Evolutionary conservation across 1,284 basidiomycete species (phyloP), one percentile per base, ranked within the genome.

Genomic region (Boletus semigastroideus): DNA sequence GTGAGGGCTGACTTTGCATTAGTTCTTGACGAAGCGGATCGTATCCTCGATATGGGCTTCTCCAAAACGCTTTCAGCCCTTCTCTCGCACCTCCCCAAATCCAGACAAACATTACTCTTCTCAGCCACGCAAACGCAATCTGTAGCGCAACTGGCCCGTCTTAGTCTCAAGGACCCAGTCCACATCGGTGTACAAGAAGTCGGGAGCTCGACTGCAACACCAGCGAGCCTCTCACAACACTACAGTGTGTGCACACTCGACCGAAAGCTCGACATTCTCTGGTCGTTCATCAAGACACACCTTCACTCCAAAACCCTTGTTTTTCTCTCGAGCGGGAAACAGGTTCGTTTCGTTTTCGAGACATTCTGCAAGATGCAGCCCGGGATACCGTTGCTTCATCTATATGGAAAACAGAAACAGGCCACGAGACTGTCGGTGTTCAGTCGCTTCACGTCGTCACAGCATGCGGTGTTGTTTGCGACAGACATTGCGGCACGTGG

Each of bases 401-500:
- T 99, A 14, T 94, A 99, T 66, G 97, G 97, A 46, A 98, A 98
- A 70, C 95, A 98, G 68, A 98, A 98, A 70, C 96, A 98, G 70
- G 82, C 87, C 19, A 89, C 92, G 46, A 83, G 97, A 39, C 74
- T 98, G 52, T 77, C 80, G 46, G 90, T 90, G 70, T 96, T 93
- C 68, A 78, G 83, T 57, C 85, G 86, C 49, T 98, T 95, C 72
- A 88, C 87, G 3, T 75, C 82, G 1, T 86, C 86, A 49, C 86
- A 87, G 58, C 83, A 92, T 55, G 88, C 92, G 1, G 82, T 95
- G 6, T 77, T 97, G 33, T 87, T 98, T 64, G 93, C 94, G 31
- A 99, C 96, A n/a, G 96, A 99, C 69, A 90, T 99, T 59, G 96
- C 97, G 25, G 94, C 96, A 3, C 86, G 97, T 51, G 96, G 96